Conservation (phyloP, 148 eudicot species). For the Cornus kousa region DNA sequence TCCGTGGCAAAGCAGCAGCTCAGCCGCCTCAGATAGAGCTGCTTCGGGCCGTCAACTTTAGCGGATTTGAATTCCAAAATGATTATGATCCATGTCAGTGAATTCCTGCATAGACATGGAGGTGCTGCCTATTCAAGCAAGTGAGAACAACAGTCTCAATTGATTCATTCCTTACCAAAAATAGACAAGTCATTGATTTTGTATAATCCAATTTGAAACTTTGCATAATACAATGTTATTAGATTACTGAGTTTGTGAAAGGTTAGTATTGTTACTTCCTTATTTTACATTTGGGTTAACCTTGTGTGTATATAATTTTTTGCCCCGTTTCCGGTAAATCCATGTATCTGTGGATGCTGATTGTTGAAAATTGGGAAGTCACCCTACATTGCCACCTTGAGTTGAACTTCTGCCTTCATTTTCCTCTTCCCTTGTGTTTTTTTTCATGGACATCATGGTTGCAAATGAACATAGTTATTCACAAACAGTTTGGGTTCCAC, state of each 20-base stretch:
- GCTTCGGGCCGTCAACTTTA: background rate
- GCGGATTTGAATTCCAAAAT: background rate
- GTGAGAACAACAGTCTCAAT: background rate
- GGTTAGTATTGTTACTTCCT: background rate
- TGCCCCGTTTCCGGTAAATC: no score
- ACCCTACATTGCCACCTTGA: no score
- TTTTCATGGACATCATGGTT: no score
- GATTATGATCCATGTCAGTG: background rate
- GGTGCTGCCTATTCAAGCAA: conserved; percentile 4
- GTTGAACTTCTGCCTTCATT: no score
- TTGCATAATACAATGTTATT: background rate
- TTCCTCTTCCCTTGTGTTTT: no score
- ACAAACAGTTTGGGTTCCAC: no score
- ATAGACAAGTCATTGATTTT: no score
- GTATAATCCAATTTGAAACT: no score
- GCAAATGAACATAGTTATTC: no score
- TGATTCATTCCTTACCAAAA: background rate
- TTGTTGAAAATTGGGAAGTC: no score
- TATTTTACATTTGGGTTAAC: no score
- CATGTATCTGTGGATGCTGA: no score
- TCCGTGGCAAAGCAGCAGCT: background rate
- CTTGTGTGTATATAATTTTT: background rate
- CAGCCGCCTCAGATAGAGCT: background rate
- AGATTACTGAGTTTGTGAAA: background rate
- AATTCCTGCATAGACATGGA: background rate